phyloP scores from a whole-genome alignment of 164 flowering plant genomes.

The Macadamia integrifolia region DNA sequence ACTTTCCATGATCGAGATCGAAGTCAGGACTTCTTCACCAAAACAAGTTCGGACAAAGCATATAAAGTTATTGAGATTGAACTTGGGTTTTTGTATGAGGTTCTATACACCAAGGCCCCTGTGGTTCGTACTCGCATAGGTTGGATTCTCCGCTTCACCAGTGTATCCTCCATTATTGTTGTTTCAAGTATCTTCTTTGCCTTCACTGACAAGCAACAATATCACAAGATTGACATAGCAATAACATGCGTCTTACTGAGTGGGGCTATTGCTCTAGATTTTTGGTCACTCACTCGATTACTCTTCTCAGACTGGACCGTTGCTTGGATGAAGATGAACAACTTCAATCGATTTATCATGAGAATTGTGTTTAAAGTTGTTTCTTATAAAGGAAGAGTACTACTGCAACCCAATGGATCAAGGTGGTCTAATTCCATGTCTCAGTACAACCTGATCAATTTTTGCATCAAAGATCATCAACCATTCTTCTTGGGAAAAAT shows the following conservation, averaged over 20 bases:
- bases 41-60: slow-evolving; percentile 5
- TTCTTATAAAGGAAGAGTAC: neutral
- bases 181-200: neutral
- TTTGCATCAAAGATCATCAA: neutral
- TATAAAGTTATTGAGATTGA: slow-evolving; percentile 14
- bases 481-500: too few species aligned
- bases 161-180: too few species aligned
- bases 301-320: neutral
- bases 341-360: too few species aligned
- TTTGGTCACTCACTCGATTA: neutral
- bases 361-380: neutral
- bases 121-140: too few species aligned
- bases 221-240: neutral
- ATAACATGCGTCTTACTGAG: neutral
- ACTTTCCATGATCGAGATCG: slow-evolving; percentile 27
- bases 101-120: too few species aligned
- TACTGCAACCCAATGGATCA: neutral
- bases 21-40: slow-evolving; percentile 14
- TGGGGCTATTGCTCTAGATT: neutral
- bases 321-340: neutral
- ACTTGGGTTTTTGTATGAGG: neutral
- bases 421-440: neutral
- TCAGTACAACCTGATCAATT: neutral
- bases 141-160: too few species aligned
- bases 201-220: neutral